These are phyloP conservation scores for Schwanniomyces sp. DNA, from an alignment of 805 yeast species.

Conservation along the genomic window DNA sequence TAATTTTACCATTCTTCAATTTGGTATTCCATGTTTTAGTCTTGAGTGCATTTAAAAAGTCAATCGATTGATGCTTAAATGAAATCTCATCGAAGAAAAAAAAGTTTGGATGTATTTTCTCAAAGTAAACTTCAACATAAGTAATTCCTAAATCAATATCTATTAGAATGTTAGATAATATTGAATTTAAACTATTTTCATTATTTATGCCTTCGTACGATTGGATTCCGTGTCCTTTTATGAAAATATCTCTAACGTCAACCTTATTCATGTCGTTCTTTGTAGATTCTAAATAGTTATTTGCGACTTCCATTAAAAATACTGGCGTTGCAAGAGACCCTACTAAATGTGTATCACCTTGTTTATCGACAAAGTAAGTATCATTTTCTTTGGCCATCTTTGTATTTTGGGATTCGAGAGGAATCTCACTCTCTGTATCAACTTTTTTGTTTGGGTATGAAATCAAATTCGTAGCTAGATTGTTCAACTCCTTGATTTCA, in stretches of 20 bases:
- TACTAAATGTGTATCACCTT: slow-evolving; percentile 13
- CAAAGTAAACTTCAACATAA: slow-evolving; percentile 1
- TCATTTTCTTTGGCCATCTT: too few species aligned
- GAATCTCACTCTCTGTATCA: too few species aligned
- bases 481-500: too few species aligned
- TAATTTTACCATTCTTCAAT: too few species aligned
- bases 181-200: neutral
- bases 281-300: neutral
- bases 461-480: too few species aligned
- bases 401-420: too few species aligned
- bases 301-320: slow-evolving; percentile 7
- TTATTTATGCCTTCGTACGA: neutral
- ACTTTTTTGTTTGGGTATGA: too few species aligned
- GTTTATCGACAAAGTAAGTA: too few species aligned
- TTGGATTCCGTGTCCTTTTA: neutral
- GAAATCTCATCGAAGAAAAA: neutral
- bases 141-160: slow-evolving; percentile 9
- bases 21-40: too few species aligned
- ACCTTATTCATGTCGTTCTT: neutral
- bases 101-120: neutral
- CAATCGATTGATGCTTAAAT: neutral
- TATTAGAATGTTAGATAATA: slow-evolving; percentile 5
- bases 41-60: slow-evolving; percentile 4
- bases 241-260: neutral
- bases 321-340: slow-evolving; percentile 16